Base-by-base conservation (phyloP, 306 rosid species). In the Carpinus fangiana region DNA sequence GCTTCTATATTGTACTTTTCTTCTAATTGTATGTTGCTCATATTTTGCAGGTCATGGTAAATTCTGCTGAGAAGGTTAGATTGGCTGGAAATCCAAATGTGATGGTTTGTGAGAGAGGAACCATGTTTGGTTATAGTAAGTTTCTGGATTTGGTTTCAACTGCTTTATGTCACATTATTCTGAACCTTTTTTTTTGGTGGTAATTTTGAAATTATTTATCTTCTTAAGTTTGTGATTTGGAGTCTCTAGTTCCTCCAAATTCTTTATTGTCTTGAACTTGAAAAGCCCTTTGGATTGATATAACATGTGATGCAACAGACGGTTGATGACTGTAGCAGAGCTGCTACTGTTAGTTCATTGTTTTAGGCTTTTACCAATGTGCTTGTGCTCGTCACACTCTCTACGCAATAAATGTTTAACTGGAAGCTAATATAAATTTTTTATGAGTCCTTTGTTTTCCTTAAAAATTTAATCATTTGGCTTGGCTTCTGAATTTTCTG, bases 41-140 rank as follows among this genome's bases (percentile, higher is more conserved):
- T 64, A 41, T 64, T 59, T 52, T 81, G 48, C 75, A 95, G 99
- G 99, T 95, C 77, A 95, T 93, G 98, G 21, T 14, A 81, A 95
- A 93, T 87, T 92, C 98, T 71, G 96, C 93, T 12, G 98, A 95
- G 88, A 95, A 95, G 87, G 83, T 95, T 78, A 88, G 93, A 78
- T 80, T 89, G 88, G 99, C 98, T 59, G 99, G 99, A 79, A 95
- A 95, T 86, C 86, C 93, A 80, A 95, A 93, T 62, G 94, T 95
- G 75, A 95, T 95, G 98, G 99, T 95, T 81, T 95, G 99, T 83
- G 98, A 93, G 85, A 91, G 98, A 85, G 97, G 97, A 84, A 92
- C 99, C 55, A 95, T 91, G 98, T 95, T 95, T 88, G 98, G 99
- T 74, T 95, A 95, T 82, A 95, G 99, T 95, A 90, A 92, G 99